Conservation (phyloP, 2,329 filamentous ascomycete species). For the Lachnellula occidentalis region DNA sequence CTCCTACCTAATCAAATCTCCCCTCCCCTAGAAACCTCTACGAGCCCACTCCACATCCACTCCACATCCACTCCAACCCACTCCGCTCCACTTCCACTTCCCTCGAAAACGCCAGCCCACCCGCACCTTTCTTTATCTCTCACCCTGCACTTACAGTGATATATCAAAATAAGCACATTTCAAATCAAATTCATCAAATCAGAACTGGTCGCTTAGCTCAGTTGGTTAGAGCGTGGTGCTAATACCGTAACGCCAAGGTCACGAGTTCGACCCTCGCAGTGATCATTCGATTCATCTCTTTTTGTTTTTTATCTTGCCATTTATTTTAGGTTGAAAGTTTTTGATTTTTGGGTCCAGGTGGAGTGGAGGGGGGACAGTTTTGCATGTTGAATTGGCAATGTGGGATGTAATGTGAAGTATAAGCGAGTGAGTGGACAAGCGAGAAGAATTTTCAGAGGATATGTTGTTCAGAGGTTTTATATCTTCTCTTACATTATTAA, state of each 20-base stretch:
- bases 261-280: neutral
- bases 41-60: too few species aligned
- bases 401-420: too few species aligned
- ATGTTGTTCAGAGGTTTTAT: neutral
- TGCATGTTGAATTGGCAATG: too few species aligned
- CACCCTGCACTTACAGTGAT: too few species aligned
- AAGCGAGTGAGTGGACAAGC: too few species aligned
- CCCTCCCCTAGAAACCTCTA: neutral
- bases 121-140: too few species aligned
- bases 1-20: neutral
- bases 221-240: neutral
- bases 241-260: neutral
- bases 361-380: too few species aligned
- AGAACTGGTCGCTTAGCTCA: neutral
- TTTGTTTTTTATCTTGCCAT: too few species aligned
- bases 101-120: too few species aligned
- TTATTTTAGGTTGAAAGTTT: neutral
- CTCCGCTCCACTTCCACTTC: too few species aligned
- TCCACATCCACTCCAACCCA: neutral
- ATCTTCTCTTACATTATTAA: neutral
- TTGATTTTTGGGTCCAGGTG: too few species aligned
- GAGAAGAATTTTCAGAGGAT: too few species aligned
- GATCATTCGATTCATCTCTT: neutral
- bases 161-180: neutral
- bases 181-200: neutral